Conservation (phyloP, 495 filamentous ascomycete species). For the Cercophora samala region DNA sequence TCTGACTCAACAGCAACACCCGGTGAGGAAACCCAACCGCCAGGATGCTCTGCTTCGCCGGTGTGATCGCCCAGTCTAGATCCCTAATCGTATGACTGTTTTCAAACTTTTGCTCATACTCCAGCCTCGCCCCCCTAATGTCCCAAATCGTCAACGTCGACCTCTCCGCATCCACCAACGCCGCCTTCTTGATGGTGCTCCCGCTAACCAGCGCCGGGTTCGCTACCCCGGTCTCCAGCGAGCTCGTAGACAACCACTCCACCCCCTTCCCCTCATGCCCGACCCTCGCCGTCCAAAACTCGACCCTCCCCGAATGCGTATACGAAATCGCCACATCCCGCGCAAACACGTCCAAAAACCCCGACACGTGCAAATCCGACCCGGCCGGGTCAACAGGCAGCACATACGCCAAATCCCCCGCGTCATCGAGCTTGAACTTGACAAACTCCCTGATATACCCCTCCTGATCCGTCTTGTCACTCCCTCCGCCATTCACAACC, state of each 20-base stretch:
- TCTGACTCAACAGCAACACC: conserved; percentile 80
- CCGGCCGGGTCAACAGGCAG: conserved; percentile 90
- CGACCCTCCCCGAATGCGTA: conserved; percentile 68
- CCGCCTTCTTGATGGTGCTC: conserved; percentile 82
- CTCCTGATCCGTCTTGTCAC: conserved; percentile 33
- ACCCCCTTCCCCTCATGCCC: conserved; percentile 53
- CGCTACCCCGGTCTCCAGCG: conserved; percentile 72
- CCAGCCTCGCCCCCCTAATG: conserved; percentile 72
- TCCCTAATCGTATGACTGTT: conserved; percentile 74
- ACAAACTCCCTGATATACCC: conserved; percentile 62
- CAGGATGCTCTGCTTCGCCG: conserved; percentile 85
- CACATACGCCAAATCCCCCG: conserved; percentile 76
- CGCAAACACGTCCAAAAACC: conserved; percentile 83
- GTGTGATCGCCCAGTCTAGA: conserved; percentile 92
- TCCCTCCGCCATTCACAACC: conserved; percentile 14
- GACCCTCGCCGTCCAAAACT: conserved; percentile 83
- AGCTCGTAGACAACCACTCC: conserved; percentile 82
- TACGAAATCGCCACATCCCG: conserved; percentile 87
- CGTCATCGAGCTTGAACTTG: conserved; percentile 65
- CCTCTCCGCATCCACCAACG: conserved; percentile 67
- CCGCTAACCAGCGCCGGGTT: conserved; percentile 78
- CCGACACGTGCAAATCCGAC: conserved; percentile 63
- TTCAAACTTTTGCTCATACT: conserved; percentile 73
- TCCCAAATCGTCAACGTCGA: conserved; percentile 93
- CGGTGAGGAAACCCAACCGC: conserved; percentile 86